Conservation (phyloP, 2,329 filamentous ascomycete species). For the Massarina eburnea region DNA sequence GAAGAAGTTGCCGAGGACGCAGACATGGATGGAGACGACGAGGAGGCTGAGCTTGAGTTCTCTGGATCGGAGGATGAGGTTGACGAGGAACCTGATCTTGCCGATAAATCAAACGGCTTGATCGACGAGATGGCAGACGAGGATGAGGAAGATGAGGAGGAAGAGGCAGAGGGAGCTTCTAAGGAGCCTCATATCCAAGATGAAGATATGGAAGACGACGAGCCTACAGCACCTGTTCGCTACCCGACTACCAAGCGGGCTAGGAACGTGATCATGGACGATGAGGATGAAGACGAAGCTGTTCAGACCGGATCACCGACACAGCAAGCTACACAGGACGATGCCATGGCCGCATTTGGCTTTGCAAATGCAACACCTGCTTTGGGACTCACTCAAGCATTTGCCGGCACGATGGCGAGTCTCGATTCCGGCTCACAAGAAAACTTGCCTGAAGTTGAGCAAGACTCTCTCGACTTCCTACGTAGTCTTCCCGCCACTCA, state of each 20-base stretch:
- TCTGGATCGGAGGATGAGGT: slow-evolving; percentile 50
- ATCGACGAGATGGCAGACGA: slow-evolving; percentile 47
- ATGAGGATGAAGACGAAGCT: slow-evolving; percentile 51
- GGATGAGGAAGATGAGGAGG: slow-evolving; percentile 29
- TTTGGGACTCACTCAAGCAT: slow-evolving; percentile 83
- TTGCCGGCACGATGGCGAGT: slow-evolving; percentile 83
- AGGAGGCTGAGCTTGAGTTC: slow-evolving; percentile 41
- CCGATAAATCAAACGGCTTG: slow-evolving; percentile 32
- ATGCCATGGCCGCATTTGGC: slow-evolving; percentile 43
- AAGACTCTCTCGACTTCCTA: slow-evolving; percentile 55
- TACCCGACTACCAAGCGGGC: slow-evolving; percentile 54
- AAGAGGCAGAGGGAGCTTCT: slow-evolving; percentile 10
- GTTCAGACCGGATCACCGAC: slow-evolving; percentile 19
- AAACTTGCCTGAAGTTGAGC: slow-evolving; percentile 39
- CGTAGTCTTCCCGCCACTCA: slow-evolving; percentile 58
- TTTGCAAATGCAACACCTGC: slow-evolving; percentile 43
- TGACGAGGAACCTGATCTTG: slow-evolving; percentile 33
- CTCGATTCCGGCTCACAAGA: slow-evolving; percentile 47
- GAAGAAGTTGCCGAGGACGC: slow-evolving; percentile 49
- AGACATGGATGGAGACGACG: slow-evolving; percentile 42
- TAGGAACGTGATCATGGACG: slow-evolving; percentile 63
- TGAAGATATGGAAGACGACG: slow-evolving; percentile 48
- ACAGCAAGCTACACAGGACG: slow-evolving; percentile 28
- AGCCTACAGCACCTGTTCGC: slow-evolving; percentile 49
- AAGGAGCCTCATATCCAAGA: slow-evolving; percentile 33